phyloP scores from a whole-genome alignment of 169 alveolate species.

The Eimeria sp. region DNA sequence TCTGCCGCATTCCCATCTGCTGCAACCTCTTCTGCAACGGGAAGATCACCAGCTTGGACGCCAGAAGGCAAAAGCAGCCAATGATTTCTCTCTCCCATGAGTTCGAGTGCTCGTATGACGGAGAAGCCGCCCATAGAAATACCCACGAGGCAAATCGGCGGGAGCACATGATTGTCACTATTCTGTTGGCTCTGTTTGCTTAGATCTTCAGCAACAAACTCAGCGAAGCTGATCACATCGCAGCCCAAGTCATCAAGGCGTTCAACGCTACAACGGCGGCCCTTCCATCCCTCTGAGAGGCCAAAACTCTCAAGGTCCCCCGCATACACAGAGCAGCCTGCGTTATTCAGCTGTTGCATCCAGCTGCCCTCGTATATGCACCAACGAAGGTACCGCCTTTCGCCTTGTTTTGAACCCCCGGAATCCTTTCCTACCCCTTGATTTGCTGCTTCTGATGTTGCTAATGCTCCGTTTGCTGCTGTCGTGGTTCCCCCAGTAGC shows the following conservation, averaged over 20 bases:
- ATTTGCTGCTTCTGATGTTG: not conserved
- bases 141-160: slow-evolving; percentile 80
- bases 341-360: slow-evolving; percentile 79
- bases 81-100: slow-evolving; percentile 56
- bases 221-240: slow-evolving; percentile 75
- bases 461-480: not conserved
- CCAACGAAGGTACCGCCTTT: slow-evolving; percentile 27
- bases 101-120: slow-evolving; percentile 72
- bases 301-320: slow-evolving; percentile 86
- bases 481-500: not conserved
- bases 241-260: slow-evolving; percentile 79
- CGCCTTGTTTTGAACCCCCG: not conserved
- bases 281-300: slow-evolving; percentile 83
- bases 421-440: not conserved
- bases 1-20: not conserved
- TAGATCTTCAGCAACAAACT: slow-evolving; percentile 45
- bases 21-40: not conserved
- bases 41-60: not conserved
- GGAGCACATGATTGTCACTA: not conserved
- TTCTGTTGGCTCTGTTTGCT: not conserved
- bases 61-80: slow-evolving; percentile 34
- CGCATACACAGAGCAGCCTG: slow-evolving; percentile 78
- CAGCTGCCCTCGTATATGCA: slow-evolving; percentile 83
- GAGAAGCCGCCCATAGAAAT: slow-evolving; percentile 82
- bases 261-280: slow-evolving; percentile 77